Percentiles rank a stretch among this genome's conserved stretches.
phyloP scores from a whole-genome alignment of 2,329 filamentous ascomycete species.

The Xylariaceae sp. region DNA sequence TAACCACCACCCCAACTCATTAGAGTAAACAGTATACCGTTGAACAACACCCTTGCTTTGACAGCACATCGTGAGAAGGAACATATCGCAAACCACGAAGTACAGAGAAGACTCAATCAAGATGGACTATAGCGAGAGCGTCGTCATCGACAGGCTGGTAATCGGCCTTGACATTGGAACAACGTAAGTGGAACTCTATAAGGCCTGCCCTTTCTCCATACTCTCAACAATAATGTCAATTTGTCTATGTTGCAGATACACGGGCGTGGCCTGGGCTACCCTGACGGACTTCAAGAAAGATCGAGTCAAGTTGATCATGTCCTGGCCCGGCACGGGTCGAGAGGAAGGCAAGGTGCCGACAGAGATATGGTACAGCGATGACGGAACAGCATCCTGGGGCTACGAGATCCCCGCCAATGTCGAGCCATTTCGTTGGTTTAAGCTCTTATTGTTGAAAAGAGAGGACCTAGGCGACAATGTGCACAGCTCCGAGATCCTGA shows the following conservation, averaged over 20 bases:
- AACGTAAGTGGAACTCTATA: conserved; percentile 19
- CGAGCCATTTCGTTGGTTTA: conserved; percentile 26
- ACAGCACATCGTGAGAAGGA: no score
- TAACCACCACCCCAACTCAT: no score
- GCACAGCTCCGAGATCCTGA: conserved; percentile 8
- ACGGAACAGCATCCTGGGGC: conserved; percentile 15
- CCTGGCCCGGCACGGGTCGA: conserved; percentile 1
- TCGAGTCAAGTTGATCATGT: neutral
- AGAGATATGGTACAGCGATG: conserved; percentile 14
- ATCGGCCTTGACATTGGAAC: conserved; percentile 31
- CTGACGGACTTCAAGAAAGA: conserved; percentile 3
- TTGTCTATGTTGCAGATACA: conserved; percentile 26
- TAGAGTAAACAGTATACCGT: no score
- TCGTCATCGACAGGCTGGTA: conserved; percentile 10
- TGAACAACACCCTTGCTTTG: no score
- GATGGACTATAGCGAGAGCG: neutral
- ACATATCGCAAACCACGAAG: no score
- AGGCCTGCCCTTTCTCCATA: neutral
- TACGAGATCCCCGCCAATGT: conserved; percentile 17
- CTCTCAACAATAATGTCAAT: no score
- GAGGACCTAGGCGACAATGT: conserved; percentile 16
- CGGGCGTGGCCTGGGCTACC: conserved; percentile 25
- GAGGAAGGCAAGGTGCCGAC: conserved; percentile 20
- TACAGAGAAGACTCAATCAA: neutral
- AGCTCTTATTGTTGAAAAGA: conserved; percentile 20